Evolutionary conservation across 192 early-diverging fungal species (phyloP).

Genomic region (Linnemannia zychae): DNA sequence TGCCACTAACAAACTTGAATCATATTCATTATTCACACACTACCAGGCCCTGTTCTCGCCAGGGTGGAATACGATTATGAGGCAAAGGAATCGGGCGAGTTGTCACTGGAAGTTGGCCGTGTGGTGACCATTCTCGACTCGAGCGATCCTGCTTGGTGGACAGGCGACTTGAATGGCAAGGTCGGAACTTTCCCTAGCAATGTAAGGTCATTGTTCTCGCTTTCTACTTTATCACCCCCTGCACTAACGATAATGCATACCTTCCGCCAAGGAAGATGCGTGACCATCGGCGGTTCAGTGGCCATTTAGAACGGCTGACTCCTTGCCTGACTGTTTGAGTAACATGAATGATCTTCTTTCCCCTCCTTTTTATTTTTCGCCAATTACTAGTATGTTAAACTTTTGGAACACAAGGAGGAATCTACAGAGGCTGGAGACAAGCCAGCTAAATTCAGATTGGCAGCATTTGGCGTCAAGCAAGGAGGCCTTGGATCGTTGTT

Average conservation of each 20-base stretch:
- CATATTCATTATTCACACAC: neutral
- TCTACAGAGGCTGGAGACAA: slow-evolving; percentile 31
- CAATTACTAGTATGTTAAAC: slow-evolving; percentile 54
- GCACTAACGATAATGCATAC: neutral
- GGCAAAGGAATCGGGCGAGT: slow-evolving; percentile 71
- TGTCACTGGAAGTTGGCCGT: slow-evolving; percentile 74
- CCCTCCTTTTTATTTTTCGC: neutral
- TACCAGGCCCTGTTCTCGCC: slow-evolving; percentile 60
- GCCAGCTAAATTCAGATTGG: slow-evolving; percentile 70
- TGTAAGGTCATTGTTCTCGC: slow-evolving; percentile 41
- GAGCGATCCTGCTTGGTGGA: slow-evolving; percentile 73
- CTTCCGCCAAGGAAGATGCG: neutral
- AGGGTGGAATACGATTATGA: slow-evolving; percentile 81
- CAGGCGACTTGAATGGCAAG: slow-evolving; percentile 78
- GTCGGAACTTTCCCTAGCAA: slow-evolving; percentile 76
- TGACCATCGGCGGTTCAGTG: neutral
- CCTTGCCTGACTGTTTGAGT: neutral
- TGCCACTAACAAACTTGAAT: neutral
- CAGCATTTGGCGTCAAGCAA: slow-evolving; percentile 83
- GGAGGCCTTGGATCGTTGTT: slow-evolving; percentile 84
- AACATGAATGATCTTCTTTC: neutral
- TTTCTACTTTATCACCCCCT: neutral
- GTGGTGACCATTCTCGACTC: slow-evolving; percentile 79
- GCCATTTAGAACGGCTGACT: neutral
- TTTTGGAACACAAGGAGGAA: slow-evolving; percentile 48